Conservation (phyloP, 805 yeast genomes). For the Ogataea kodamae region DNA sequence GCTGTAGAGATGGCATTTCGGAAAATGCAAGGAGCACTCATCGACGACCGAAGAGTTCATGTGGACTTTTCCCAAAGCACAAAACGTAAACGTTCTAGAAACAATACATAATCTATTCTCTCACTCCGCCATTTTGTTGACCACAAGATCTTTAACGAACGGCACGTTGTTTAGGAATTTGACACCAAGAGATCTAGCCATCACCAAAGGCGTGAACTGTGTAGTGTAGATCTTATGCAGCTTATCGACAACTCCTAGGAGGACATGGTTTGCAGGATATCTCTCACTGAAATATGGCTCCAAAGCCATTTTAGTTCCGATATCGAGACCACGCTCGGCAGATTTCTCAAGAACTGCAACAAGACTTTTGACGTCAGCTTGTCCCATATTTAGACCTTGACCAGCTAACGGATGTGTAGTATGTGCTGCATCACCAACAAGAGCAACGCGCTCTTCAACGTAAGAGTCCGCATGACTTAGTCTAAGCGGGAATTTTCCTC, state of each 20-base stretch:
- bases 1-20: constrained; percentile 61
- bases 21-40: constrained; percentile 57
- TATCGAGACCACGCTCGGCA: constrained; percentile 74
- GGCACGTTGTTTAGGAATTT: constrained; percentile 60
- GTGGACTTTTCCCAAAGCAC: constrained; percentile 68
- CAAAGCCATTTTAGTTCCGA: constrained; percentile 74
- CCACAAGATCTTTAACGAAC: constrained; percentile 66
- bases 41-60: constrained; percentile 61
- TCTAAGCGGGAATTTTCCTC: constrained; percentile 87
- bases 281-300: constrained; percentile 87
- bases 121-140: constrained; percentile 39
- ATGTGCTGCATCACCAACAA: constrained; percentile 98
- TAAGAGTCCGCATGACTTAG: constrained; percentile 90
- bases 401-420: constrained; percentile 97
- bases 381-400: constrained; percentile 98
- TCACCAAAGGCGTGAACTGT: constrained; percentile 69
- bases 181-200: constrained; percentile 72
- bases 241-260: constrained; percentile 88
- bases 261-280: constrained; percentile 72
- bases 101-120: not conserved
- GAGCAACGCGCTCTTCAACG: constrained; percentile 76
- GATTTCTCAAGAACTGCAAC: constrained; percentile 69
- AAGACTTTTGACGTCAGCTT: constrained; percentile 77
- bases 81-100: constrained; percentile 7
- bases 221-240: constrained; percentile 82